phyloP scores from a whole-genome alignment of 139 green algal species.

The Chlamydomonas schloesseri region DNA sequence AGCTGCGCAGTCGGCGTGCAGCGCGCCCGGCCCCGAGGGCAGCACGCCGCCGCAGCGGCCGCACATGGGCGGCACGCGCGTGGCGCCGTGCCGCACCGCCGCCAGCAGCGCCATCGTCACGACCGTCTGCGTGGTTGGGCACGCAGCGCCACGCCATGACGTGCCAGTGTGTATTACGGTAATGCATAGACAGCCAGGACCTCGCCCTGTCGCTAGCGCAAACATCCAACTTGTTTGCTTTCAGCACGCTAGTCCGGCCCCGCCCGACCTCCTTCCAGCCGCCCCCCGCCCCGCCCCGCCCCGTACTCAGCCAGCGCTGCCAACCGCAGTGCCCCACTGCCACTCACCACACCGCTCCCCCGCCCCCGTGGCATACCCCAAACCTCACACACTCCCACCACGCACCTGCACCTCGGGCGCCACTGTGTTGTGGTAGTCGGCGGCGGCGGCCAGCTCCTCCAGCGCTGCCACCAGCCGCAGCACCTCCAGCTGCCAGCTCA shows the following conservation, averaged over 20 bases:
- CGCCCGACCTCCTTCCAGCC: no score
- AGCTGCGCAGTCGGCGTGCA: not conserved
- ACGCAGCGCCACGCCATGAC: no score
- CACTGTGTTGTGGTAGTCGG: not conserved
- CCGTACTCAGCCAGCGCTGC: no score
- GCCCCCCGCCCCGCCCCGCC: no score
- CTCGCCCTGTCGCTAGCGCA: no score
- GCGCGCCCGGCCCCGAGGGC: not conserved
- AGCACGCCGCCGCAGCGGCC: not conserved
- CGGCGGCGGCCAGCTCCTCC: not conserved
- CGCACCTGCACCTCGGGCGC: slow-evolving; percentile 14
- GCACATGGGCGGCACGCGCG: not conserved
- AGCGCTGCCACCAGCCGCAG: not conserved
- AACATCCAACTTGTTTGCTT: no score
- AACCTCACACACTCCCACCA: not conserved
- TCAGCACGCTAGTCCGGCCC: no score
- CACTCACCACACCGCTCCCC: no score
- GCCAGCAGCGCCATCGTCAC: slow-evolving; percentile 2
- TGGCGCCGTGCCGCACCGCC: not conserved
- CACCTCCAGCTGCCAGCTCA: slow-evolving; percentile 3
- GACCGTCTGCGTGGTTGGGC: not conserved
- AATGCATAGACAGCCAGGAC: no score
- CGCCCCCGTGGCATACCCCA: no score
- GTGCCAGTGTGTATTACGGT: no score
- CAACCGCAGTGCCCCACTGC: no score